A percentile compares a stretch with the other conserved stretches of the same genome.
Conservation (phyloP, 192 early-diverging fungal genomes). For the Coemansia sp. region DNA sequence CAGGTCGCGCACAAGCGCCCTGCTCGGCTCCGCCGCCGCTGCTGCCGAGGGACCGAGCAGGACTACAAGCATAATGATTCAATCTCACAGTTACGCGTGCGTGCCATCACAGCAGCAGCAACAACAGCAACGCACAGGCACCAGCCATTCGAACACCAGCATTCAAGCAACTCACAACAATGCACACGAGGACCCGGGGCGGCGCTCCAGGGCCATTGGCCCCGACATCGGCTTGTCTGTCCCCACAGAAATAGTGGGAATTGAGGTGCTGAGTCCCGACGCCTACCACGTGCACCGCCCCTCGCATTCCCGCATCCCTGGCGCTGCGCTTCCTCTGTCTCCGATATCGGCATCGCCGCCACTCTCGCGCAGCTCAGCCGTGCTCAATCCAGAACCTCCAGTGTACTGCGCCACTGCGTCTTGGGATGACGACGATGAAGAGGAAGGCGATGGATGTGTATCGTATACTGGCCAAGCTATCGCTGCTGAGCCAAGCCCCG, state of each 20-base stretch:
- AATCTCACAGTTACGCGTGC: background rate
- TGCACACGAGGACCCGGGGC: background rate
- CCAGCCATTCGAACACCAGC: constrained; percentile 5
- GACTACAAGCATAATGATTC: background rate
- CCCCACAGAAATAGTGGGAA: background rate
- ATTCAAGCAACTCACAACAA: background rate
- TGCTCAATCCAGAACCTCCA: background rate
- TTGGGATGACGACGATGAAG: background rate
- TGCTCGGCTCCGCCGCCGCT: background rate
- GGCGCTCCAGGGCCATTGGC: background rate
- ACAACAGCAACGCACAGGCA: background rate
- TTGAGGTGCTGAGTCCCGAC: background rate
- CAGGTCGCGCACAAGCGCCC: constrained; percentile 15
- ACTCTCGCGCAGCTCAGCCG: background rate
- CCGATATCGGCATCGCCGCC: constrained; percentile 3
- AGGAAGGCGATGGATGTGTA: background rate
- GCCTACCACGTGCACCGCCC: background rate
- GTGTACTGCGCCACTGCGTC: background rate
- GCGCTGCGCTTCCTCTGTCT: background rate
- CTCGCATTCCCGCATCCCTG: constrained; percentile 3
- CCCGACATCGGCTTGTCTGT: constrained; percentile 3
- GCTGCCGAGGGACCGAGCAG: background rate
- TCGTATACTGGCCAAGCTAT: background rate
- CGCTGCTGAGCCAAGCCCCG: background rate
- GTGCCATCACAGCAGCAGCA: background rate